Conservation (phyloP, 805 yeast species). For the Suhomyces canberraensis region DNA sequence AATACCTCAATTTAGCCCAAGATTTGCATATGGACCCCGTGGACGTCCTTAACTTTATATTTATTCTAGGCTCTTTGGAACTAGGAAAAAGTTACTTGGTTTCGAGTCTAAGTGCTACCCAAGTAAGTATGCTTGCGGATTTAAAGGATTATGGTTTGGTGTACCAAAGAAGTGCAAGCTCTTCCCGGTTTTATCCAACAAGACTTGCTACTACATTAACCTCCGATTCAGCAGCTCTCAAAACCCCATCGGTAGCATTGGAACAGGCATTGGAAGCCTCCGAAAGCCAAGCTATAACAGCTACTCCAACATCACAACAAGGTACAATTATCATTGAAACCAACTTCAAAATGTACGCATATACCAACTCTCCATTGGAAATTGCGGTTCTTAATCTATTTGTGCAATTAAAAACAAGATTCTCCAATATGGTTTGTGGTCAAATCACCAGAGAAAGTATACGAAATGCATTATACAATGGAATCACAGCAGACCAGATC, state of each 20-base stretch:
- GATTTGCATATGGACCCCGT: slow-evolving; percentile 90
- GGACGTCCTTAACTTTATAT: slow-evolving; percentile 89
- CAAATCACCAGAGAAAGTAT: slow-evolving; percentile 90
- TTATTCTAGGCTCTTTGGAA: slow-evolving; percentile 89
- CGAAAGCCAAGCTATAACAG: slow-evolving; percentile 5
- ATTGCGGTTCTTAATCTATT: slow-evolving; percentile 88
- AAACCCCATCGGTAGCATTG: slow-evolving; percentile 73
- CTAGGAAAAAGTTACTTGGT: slow-evolving; percentile 83
- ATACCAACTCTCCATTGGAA: slow-evolving; percentile 90
- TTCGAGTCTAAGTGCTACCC: slow-evolving; percentile 71
- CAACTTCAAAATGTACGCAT: slow-evolving; percentile 88
- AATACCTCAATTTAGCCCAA: slow-evolving; percentile 82
- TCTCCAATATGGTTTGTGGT: slow-evolving; percentile 90
- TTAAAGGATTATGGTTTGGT: slow-evolving; percentile 88
- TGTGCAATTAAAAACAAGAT: slow-evolving; percentile 80
- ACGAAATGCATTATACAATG: slow-evolving; percentile 75
- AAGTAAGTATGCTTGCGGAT: slow-evolving; percentile 81
- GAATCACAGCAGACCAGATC: slow-evolving; percentile 94
- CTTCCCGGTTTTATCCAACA: slow-evolving; percentile 81
- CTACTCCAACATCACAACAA: slow-evolving; percentile 16
- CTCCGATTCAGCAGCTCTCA: slow-evolving; percentile 69
- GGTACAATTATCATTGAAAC: slow-evolving; percentile 91
- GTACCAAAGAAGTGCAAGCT: slow-evolving; percentile 53
- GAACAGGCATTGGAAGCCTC: slow-evolving; percentile 53
- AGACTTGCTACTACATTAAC: slow-evolving; percentile 86